phyloP scores from a whole-genome alignment of 352 stramenopile genomes.

The Phytophthora citrophthora region DNA sequence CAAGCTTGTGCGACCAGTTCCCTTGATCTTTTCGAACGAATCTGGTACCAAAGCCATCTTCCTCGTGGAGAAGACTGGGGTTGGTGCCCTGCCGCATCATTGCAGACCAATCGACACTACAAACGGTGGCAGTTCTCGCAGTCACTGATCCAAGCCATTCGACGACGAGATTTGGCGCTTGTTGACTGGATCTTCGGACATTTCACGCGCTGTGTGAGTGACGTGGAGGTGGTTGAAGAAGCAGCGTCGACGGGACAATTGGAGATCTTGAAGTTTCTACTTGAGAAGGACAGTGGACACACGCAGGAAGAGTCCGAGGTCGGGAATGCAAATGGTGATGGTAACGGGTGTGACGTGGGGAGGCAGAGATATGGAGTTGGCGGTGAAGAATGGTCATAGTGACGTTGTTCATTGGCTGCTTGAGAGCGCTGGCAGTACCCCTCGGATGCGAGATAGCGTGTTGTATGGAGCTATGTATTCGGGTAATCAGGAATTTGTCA shows the following conservation, averaged over 20 bases:
- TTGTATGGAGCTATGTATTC: background rate
- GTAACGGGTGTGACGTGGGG: slow-evolving; percentile 5
- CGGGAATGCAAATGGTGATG: background rate
- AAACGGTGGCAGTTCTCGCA: slow-evolving; percentile 11
- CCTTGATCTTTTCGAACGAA: background rate
- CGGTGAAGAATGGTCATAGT: background rate
- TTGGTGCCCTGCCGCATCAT: slow-evolving; percentile 1
- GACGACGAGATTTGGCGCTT: slow-evolving; percentile 4
- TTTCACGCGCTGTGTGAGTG: slow-evolving; percentile 8
- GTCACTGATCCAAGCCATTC: slow-evolving; percentile 9
- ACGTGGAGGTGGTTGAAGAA: slow-evolving; percentile 9
- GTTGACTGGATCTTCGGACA: slow-evolving; percentile 13
- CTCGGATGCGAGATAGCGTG: too few relatives aligned
- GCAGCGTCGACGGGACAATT: slow-evolving; percentile 4
- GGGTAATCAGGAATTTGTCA: background rate
- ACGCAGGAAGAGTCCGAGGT: background rate
- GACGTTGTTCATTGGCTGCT: slow-evolving; percentile 1
- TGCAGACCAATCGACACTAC: slow-evolving; percentile 8
- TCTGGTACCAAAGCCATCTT: background rate
- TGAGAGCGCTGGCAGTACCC: background rate
- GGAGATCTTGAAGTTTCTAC: slow-evolving; percentile 1
- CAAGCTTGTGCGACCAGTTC: too few relatives aligned
- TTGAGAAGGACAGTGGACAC: background rate
- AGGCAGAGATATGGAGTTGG: background rate
- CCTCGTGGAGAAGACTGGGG: background rate